Percentiles rank a stretch among this genome's conserved stretches.
These are phyloP conservation scores for Thalassiosira delicatula DNA, from an alignment of 352 stramenopile genomes.

Conservation along the genomic window DNA sequence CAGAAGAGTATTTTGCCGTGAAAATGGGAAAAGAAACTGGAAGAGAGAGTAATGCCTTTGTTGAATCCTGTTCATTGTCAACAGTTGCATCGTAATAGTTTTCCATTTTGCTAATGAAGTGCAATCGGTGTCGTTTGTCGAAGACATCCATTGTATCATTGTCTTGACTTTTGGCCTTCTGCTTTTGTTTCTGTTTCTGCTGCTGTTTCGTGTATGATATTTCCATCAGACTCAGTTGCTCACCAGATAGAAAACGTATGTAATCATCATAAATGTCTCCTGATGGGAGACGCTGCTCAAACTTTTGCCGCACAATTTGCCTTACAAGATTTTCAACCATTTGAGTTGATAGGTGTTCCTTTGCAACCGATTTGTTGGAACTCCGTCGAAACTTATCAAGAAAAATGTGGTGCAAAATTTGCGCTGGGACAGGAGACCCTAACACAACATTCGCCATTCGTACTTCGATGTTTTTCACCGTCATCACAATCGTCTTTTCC, in stretches of 20 bases:
- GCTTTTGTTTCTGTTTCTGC: constrained; percentile 77
- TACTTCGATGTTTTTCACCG: constrained; percentile 55
- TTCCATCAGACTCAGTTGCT: constrained; percentile 72
- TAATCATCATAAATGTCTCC: constrained; percentile 70
- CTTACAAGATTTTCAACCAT: constrained; percentile 58
- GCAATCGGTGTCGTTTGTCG: constrained; percentile 61
- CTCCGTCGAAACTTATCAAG: constrained; percentile 67
- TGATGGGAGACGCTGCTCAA: constrained; percentile 61
- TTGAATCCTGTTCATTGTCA: constrained; percentile 42
- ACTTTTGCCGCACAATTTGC: constrained; percentile 71
- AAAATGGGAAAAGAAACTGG: constrained; percentile 68
- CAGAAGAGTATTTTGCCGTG: constrained; percentile 58
- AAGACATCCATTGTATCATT: constrained; percentile 75
- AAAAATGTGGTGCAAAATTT: constrained; percentile 69
- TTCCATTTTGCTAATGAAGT: constrained; percentile 34
- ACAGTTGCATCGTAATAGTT: constrained; percentile 60
- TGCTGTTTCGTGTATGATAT: constrained; percentile 78
- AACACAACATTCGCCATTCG: constrained; percentile 53
- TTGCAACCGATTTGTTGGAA: constrained; percentile 53
- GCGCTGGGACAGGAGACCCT: constrained; percentile 32
- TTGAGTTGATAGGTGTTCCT: constrained; percentile 40
- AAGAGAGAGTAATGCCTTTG: constrained; percentile 56
- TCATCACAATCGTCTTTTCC: constrained; percentile 60
- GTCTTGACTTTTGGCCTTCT: constrained; percentile 70
- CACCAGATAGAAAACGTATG: constrained; percentile 70